These are phyloP conservation scores for Rubroboletus pulcherrimus DNA, from an alignment of 768 basidiomycete genomes.

Conservation along the genomic window DNA sequence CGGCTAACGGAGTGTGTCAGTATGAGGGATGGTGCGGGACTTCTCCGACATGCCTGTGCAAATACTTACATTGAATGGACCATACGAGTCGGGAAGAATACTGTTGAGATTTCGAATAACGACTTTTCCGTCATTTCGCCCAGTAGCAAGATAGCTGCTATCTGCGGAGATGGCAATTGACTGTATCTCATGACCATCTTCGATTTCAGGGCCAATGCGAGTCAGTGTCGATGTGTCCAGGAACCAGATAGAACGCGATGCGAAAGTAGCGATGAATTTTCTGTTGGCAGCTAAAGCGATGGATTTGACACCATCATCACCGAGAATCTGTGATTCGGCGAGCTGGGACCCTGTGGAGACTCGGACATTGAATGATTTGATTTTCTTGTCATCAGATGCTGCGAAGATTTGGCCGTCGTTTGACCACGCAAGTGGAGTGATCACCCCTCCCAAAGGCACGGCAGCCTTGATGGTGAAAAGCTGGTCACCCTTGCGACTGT, in stretches of 20 bases:
- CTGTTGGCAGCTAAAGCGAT: background rate
- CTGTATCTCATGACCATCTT: fast-evolving
- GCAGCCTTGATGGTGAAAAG: too few species aligned
- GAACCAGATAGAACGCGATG: background rate
- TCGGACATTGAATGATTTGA: background rate
- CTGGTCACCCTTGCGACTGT: background rate
- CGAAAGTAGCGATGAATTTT: background rate
- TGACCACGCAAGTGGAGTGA: background rate
- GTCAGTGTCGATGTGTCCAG: background rate
- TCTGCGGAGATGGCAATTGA: background rate
- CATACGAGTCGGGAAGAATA: background rate
- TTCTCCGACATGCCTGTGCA: background rate
- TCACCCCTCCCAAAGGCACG: too few species aligned
- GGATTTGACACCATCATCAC: background rate
- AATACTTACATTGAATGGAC: background rate
- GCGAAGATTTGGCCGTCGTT: background rate
- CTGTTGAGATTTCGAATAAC: background rate
- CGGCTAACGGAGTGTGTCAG: background rate
- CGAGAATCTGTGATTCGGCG: background rate
- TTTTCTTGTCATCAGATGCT: background rate
- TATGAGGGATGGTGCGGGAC: background rate
- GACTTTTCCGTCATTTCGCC: background rate
- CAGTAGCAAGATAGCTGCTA: background rate
- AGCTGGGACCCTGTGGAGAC: background rate
- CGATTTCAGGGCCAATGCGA: background rate